Conservation (phyloP, 352 stramenopile genomes). For the Phytopythium ostracodes region DNA sequence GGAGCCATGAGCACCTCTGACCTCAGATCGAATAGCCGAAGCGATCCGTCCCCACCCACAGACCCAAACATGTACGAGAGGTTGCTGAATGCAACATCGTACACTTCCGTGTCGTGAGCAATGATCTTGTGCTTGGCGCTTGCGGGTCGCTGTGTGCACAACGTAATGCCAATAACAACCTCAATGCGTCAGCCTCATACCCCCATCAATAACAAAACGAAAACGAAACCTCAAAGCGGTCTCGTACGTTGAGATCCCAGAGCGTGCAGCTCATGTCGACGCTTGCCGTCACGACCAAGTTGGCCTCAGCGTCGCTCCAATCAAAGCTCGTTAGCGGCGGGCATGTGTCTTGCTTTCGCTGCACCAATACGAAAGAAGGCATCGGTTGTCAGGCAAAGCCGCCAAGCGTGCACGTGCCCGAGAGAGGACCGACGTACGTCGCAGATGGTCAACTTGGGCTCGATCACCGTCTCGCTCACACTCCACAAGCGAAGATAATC, state of each 20-base stretch:
- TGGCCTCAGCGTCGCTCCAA: slow-evolving; percentile 97
- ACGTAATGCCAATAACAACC: background rate
- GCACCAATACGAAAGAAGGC: background rate
- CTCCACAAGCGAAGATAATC: slow-evolving; percentile 85
- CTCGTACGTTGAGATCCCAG: slow-evolving; percentile 94
- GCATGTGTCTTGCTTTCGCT: slow-evolving; percentile 87
- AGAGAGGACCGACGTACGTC: slow-evolving; percentile 30
- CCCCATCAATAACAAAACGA: background rate
- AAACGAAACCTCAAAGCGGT: background rate
- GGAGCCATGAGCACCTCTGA: slow-evolving; percentile 25
- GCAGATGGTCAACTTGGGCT: slow-evolving; percentile 66
- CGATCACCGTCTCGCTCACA: slow-evolving; percentile 68
- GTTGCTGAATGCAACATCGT: slow-evolving; percentile 94
- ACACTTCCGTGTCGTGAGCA: slow-evolving; percentile 98
- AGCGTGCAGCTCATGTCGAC: slow-evolving; percentile 99
- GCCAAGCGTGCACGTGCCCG: background rate
- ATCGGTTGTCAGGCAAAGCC: background rate
- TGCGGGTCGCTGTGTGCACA: slow-evolving; percentile 39
- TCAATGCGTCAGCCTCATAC: background rate
- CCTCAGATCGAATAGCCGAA: slow-evolving; percentile 97
- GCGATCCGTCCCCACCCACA: slow-evolving; percentile 94
- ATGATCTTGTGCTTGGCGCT: slow-evolving; percentile 94
- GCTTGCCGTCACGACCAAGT: slow-evolving; percentile 94
- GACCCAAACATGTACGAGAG: slow-evolving; percentile 94
- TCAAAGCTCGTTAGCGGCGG: slow-evolving; percentile 97